phyloP scores from a whole-genome alignment of 805 yeast species.

The Starmerella powellii region DNA sequence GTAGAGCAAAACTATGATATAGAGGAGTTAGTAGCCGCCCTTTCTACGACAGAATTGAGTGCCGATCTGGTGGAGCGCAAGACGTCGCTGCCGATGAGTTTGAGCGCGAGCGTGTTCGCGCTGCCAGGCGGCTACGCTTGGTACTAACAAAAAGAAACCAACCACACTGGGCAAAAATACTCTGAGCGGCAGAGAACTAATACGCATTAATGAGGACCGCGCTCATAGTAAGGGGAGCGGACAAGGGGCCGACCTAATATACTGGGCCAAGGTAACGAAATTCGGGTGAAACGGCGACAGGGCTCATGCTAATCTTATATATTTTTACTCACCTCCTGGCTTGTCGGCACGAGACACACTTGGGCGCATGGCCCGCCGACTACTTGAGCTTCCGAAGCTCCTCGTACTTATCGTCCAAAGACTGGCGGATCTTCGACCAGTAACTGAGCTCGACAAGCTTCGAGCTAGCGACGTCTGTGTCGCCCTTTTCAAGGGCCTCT shows the following conservation, averaged over 20 bases:
- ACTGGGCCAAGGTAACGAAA: too few species aligned
- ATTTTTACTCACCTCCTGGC: too few species aligned
- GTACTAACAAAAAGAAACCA: slow-evolving; percentile 2
- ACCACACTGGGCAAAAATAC: too few species aligned
- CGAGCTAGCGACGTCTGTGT: slow-evolving; percentile 48
- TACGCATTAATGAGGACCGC: too few species aligned
- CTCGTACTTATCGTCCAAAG: slow-evolving; percentile 39
- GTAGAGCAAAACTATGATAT: slow-evolving; percentile 1
- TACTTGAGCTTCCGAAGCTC: slow-evolving; percentile 3
- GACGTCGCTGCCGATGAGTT: slow-evolving; percentile 13
- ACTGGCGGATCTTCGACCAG: slow-evolving; percentile 67
- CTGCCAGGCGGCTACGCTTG: slow-evolving; percentile 16
- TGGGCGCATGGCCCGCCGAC: too few species aligned
- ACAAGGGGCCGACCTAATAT: too few species aligned
- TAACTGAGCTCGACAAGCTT: slow-evolving; percentile 66
- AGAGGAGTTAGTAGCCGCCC: slow-evolving; percentile 10
- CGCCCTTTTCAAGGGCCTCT: slow-evolving; percentile 35
- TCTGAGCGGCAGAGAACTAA: too few species aligned
- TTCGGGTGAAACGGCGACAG: too few species aligned
- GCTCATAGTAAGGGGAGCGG: too few species aligned
- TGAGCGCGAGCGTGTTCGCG: slow-evolving; percentile 6
- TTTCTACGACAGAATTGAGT: not conserved
- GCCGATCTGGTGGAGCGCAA: slow-evolving; percentile 1
- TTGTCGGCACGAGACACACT: too few species aligned
- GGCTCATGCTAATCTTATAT: too few species aligned